A percentile compares a stretch with the other conserved stretches of the same genome.
Conservation (phyloP, 1,139 yeast species). For the Yamadazyma taylorii region DNA sequence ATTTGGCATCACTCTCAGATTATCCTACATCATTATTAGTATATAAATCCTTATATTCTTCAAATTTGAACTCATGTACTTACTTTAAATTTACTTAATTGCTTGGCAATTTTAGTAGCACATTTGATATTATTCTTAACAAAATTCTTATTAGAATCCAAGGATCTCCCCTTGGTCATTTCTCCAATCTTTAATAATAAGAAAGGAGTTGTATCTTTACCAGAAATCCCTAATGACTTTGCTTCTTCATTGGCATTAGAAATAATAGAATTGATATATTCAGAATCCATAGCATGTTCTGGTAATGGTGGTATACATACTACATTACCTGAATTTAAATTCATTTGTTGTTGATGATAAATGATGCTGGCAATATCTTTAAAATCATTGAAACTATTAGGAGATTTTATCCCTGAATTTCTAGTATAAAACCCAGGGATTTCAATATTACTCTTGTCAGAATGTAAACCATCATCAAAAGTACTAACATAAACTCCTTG, state of each 20-base stretch:
- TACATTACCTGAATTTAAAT: conserved; percentile 64
- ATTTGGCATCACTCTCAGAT: too few relatives aligned
- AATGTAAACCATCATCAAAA: conserved; percentile 36
- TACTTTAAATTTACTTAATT: conserved; percentile 42
- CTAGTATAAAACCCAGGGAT: conserved; percentile 86
- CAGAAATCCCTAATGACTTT: conserved; percentile 49
- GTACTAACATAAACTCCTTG: conserved; percentile 70
- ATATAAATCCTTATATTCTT: conserved; percentile 3
- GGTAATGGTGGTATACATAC: conserved; percentile 84
- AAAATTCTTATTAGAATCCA: conserved; percentile 69
- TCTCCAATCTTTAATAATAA: conserved; percentile 63
- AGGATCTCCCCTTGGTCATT: conserved; percentile 68
- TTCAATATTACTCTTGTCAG: conserved; percentile 19
- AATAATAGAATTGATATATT: conserved; percentile 55
- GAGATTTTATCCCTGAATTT: conserved; percentile 73
- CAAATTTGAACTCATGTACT: conserved; percentile 8
- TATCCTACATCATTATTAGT: too few relatives aligned
- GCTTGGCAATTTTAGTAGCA: conserved; percentile 67
- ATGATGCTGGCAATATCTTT: conserved; percentile 64
- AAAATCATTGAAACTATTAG: conserved; percentile 57
- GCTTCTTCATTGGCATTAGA: conserved; percentile 62
- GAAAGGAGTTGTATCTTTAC: conserved; percentile 82
- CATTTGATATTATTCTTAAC: conserved; percentile 74
- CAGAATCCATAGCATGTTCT: conserved; percentile 57
- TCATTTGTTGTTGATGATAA: conserved; percentile 50